Conservation (phyloP, 2,329 filamentous ascomycete genomes). For the Lachnellula arida region DNA sequence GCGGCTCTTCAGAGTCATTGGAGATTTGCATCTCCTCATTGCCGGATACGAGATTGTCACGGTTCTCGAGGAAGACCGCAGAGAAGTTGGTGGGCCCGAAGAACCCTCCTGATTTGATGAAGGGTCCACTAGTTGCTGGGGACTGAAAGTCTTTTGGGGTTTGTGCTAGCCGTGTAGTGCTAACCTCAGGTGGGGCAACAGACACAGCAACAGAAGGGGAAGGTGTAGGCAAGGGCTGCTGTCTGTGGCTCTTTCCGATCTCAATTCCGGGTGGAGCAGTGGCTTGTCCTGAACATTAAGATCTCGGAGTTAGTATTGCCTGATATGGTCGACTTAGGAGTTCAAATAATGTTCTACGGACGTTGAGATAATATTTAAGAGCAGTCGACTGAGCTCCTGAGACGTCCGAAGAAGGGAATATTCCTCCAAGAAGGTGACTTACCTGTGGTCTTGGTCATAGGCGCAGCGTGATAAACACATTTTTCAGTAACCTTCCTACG, state of each 20-base stretch:
- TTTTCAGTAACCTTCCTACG: slow-evolving; percentile 20
- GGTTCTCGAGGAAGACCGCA: slow-evolving; percentile 29
- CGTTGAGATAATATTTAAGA: too few species aligned
- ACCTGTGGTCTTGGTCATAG: slow-evolving; percentile 22
- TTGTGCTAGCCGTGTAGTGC: background rate
- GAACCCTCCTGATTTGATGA: slow-evolving; percentile 19
- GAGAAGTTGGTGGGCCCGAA: slow-evolving; percentile 31
- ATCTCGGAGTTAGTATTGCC: too few species aligned
- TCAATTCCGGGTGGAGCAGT: background rate
- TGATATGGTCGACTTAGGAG: too few species aligned
- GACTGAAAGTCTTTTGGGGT: background rate
- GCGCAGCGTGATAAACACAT: slow-evolving; percentile 26
- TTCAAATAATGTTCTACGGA: too few species aligned
- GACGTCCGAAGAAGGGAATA: too few species aligned
- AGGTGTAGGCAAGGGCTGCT: slow-evolving; percentile 6
- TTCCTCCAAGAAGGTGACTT: background rate
- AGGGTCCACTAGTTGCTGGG: background rate
- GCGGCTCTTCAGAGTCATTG: slow-evolving; percentile 19
- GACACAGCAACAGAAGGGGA: background rate
- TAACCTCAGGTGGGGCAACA: background rate
- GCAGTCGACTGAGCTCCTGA: too few species aligned
- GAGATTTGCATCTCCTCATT: slow-evolving; percentile 25
- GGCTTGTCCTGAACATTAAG: background rate
- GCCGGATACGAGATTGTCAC: slow-evolving; percentile 19
- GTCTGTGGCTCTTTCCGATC: background rate